Evolutionary conservation across 768 basidiomycete genomes (phyloP), one percentile per base, ranked within the genome.

Genomic region (Boletus pseudopeckii): DNA sequence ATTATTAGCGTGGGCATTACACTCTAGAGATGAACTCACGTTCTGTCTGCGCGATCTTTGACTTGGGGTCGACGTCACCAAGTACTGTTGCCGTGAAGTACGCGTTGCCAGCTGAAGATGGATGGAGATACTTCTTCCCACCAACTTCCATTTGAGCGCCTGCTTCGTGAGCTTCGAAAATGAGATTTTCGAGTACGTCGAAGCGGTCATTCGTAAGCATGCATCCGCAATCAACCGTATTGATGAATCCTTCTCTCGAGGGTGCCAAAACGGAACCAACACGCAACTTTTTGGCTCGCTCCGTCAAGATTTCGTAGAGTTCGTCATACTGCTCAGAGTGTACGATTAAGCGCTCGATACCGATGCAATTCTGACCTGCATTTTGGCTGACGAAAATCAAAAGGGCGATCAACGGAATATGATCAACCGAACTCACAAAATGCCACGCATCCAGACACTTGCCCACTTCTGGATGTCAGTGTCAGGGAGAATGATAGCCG

Each of bases 311-410:
- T 3, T 76, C 74, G 59, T 85, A 80, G 45, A 98, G 80, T 6
- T 85, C 82, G 44, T 92, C 82, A 61, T 94, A 88, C 62, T 92
- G 86, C 0, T 78, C 77, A 0, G 74, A 66, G 63, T 94, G 93
- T 36, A 98, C 92, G 43, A 98, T 81, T 59, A 98, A 80, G 2
- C 94, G 83, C 70, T 99, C 96, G 57, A 95, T 90, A 34, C 95
- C 96, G 62, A 99, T 96, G 69, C 96, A 99, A 64, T 98, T 98
- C 73, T 98, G 96, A 20, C 95, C 95, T 47, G 82, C 81, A 54
- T 92, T 92, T 76, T 94, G 93, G 77, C 92, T 94, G 64, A 26
- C 22, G 15, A 44, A 17, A 39, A 36, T 41, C 33, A 50, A 52
- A 39, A 53, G n/a, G 43, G 20, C 5, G 22, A 45, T 42, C 24